Conservation (phyloP, 768 basidiomycete species). For the Termitomyces sp. region DNA sequence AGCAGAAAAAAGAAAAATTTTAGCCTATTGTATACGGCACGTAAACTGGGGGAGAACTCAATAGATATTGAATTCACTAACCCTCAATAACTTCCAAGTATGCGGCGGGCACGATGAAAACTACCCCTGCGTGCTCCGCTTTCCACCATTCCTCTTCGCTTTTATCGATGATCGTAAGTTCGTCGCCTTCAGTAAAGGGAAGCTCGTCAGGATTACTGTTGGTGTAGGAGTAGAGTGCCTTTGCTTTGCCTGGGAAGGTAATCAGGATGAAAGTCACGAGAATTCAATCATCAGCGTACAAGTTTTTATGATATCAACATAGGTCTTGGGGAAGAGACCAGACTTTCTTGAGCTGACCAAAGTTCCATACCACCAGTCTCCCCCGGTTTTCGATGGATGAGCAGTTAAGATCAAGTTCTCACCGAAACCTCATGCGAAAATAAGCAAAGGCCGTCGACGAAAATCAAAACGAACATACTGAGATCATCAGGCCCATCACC, state of each 20-base stretch:
- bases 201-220: slow-evolving; percentile 74
- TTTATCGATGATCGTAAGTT: slow-evolving; percentile 72
- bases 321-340: slow-evolving; percentile 90
- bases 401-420: slow-evolving; percentile 75
- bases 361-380: slow-evolving; percentile 94
- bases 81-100: slow-evolving; percentile 86
- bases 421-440: slow-evolving; percentile 52
- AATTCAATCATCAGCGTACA: slow-evolving; percentile 38
- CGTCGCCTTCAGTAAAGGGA: slow-evolving; percentile 79
- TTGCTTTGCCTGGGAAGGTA: slow-evolving; percentile 50
- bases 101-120: slow-evolving; percentile 88
- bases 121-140: slow-evolving; percentile 77
- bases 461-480: slow-evolving; percentile 39
- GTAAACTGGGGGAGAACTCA: slow-evolving; percentile 59
- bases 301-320: slow-evolving; percentile 66
- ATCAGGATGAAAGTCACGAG: slow-evolving; percentile 1
- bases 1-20: slow-evolving; percentile 60
- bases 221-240: slow-evolving; percentile 74
- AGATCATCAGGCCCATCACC: slow-evolving; percentile 88
- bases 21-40: slow-evolving; percentile 65
- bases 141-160: slow-evolving; percentile 95
- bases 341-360: slow-evolving; percentile 54
- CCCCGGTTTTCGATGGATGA: slow-evolving; percentile 78
- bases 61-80: slow-evolving; percentile 64
- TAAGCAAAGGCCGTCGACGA: background rate